Evolutionary conservation across 148 eudicot species (phyloP).

Genomic region (Gaultheria prostrata): DNA sequence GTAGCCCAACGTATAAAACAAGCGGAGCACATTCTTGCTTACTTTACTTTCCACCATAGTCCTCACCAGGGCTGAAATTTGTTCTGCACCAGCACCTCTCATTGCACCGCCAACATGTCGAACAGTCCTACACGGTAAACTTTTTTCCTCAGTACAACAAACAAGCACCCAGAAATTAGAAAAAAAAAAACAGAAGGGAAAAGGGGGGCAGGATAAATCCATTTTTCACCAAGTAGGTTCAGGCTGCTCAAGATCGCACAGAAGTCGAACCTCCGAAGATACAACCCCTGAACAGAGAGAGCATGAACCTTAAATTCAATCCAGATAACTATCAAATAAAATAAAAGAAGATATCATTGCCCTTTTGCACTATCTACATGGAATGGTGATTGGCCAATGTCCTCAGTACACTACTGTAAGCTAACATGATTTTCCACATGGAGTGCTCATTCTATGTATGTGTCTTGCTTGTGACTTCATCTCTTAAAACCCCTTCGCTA

Average conservation of each 20-base stretch:
- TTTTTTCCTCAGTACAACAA: neutral
- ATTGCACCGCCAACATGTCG: slow-evolving; percentile 89
- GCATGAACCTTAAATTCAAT: neutral
- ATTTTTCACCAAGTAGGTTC: slow-evolving; percentile 80
- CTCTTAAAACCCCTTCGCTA: neutral
- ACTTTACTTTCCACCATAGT: slow-evolving; percentile 77
- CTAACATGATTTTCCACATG: neutral
- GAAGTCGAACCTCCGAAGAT: slow-evolving; percentile 80
- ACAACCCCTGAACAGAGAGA: slow-evolving; percentile 46
- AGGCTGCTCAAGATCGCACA: slow-evolving; percentile 89
- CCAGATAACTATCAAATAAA: neutral
- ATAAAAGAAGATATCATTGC: slow-evolving; percentile 10
- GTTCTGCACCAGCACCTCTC: slow-evolving; percentile 96
- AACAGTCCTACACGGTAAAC: slow-evolving; percentile 49
- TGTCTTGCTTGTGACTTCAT: neutral
- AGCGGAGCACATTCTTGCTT: slow-evolving; percentile 86
- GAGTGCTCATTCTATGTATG: neutral
- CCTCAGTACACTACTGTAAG: neutral
- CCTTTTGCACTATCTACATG: too few species aligned
- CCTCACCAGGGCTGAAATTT: slow-evolving; percentile 80
- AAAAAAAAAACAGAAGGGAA: neutral
- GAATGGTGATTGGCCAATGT: too few species aligned
- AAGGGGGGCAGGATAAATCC: neutral
- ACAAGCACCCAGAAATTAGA: neutral
- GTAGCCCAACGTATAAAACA: slow-evolving; percentile 79